A percentile compares a stretch with the other conserved stretches of the same genome.
Evolutionary conservation across 2,329 filamentous ascomycete genomes (phyloP).

Genomic region (Ilyonectria sp.): DNA sequence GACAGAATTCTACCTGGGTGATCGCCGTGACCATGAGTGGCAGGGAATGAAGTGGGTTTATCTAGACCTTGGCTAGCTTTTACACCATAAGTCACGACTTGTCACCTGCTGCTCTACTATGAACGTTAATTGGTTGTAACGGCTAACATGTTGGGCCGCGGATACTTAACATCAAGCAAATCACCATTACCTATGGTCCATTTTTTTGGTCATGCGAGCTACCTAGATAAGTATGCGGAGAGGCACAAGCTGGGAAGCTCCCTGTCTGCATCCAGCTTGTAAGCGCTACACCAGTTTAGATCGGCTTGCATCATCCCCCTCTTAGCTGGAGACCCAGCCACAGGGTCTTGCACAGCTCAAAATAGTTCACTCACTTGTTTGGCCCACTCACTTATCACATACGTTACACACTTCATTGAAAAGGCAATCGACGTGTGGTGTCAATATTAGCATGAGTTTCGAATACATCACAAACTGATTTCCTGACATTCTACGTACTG

Average conservation of each 20-base stretch:
- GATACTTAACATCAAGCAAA: neutral
- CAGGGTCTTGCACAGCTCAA: neutral
- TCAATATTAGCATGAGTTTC: neutral
- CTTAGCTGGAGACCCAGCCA: neutral
- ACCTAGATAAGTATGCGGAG: neutral
- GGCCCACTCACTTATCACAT: too few relatives aligned
- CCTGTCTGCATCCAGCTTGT: neutral
- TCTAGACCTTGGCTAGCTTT: neutral
- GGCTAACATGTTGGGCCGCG: neutral
- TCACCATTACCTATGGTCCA: neutral
- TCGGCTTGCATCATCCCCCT: neutral
- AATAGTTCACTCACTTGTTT: too few relatives aligned
- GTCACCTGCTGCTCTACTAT: neutral
- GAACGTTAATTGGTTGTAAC: neutral
- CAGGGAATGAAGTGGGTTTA: neutral
- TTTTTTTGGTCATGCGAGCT: neutral
- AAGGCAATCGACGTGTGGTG: neutral
- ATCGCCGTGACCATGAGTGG: neutral
- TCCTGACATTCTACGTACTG: neutral
- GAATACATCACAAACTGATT: neutral
- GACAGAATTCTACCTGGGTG: slow-evolving; percentile 2
- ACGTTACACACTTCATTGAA: neutral
- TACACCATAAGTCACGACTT: neutral
- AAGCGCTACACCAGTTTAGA: neutral
- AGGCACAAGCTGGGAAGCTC: neutral